A percentile compares a stretch with the other conserved stretches of the same genome.
phyloP scores from a whole-genome alignment of 306 rosid species.

The Quercus cerris region DNA sequence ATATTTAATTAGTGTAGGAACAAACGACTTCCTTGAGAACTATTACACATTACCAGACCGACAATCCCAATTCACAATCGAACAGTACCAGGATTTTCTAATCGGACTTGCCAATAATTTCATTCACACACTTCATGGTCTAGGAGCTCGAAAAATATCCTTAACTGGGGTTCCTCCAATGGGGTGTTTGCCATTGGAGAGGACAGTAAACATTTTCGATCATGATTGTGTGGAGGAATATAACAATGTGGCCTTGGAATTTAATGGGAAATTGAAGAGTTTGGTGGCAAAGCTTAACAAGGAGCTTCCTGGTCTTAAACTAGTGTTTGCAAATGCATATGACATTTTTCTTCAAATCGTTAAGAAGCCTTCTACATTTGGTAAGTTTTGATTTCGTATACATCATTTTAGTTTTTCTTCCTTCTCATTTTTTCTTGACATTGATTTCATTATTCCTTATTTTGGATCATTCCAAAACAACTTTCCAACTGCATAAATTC shows the following conservation, averaged over 20 bases:
- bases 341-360: conserved; percentile 24
- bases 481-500: no score
- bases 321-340: conserved; percentile 40
- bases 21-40: conserved; percentile 64
- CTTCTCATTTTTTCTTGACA: no score
- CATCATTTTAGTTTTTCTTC: no score
- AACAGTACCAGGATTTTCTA: conserved; percentile 47
- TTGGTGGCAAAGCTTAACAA: conserved; percentile 39
- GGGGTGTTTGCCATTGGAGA: conserved; percentile 69
- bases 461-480: no score
- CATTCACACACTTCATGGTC: conserved; percentile 33
- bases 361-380: conserved; percentile 31
- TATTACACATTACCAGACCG: conserved; percentile 36
- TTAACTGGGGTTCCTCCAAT: conserved; percentile 57
- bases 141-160: conserved; percentile 59
- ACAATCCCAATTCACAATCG: conserved; percentile 30
- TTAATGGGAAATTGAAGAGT: conserved; percentile 42
- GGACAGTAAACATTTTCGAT: conserved; percentile 39
- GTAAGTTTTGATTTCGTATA: not conserved
- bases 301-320: conserved; percentile 37
- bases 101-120: conserved; percentile 45
- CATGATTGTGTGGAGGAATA: conserved; percentile 39
- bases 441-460: no score
- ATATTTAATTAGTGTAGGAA: conserved; percentile 58
- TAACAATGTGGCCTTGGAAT: conserved; percentile 51